Evolutionary conservation across 2,329 filamentous ascomycete species (phyloP), one percentile per base, ranked within the genome.

Genomic region (Bipolaris oryzae): DNA sequence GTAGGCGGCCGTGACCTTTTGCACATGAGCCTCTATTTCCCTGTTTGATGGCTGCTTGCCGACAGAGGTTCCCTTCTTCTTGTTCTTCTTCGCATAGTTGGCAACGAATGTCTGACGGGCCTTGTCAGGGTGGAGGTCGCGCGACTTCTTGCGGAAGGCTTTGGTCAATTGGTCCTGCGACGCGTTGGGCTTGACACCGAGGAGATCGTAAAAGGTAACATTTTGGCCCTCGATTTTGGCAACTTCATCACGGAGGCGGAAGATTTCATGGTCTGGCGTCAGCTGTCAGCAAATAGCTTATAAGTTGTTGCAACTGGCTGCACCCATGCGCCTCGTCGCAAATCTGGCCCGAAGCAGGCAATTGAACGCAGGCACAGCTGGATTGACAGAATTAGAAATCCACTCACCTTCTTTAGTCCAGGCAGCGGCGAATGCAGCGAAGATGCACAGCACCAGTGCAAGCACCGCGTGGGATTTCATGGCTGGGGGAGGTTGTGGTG

Each of bases 171-270:
- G 91, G 62, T 96, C 92, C 65, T 91, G 88, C 67, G 84, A 89
- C 58, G 92, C 94, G 56, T 83, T 84, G 57, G 87, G 81, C 48
- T 84, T 81, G 63, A 96, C 85, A 70, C 89, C 92, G 61, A 99
- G 82, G 79, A 96, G 95, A 74, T 96, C 82, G 85, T 99, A 99
- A 79, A 99, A 99, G 68, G 91, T 95, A 58, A 91, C 84, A 61
- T 90, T 88, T 49, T 82, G 71, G 55, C 95, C 92, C 76, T 97
- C 91, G 63, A 87, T 81, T 42, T 86, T 79, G 58, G 85, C 80
- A 53, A 99, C 85, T 76, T 98, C 95, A 79, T 97, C 92, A 72
- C 89, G 89, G 61, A 99, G 84, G 69, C 92, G 90, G 82, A 99
- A 99, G 80, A 99, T 98, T 80, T 99, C 95, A 74, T 96, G 92